Evolutionary conservation across 345 rosid genomes (phyloP).

Genomic region (Clausena lansium): DNA sequence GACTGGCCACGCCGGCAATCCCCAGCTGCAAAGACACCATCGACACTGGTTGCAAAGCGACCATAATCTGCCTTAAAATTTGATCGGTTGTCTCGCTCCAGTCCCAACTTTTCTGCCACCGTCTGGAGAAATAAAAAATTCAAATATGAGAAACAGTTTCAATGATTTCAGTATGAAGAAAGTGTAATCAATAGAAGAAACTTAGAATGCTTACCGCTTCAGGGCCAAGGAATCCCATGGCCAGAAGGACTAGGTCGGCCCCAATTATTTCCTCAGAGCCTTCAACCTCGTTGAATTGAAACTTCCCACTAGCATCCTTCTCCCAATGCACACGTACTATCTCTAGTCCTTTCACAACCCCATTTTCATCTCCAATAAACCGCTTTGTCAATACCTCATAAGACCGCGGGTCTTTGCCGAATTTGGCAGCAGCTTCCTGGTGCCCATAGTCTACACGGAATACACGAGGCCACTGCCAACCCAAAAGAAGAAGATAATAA

Average conservation of each 20-base stretch:
- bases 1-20: constrained; percentile 98
- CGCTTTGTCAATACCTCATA: constrained; percentile 91
- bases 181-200: not conserved
- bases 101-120: constrained; percentile 78
- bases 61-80: constrained; percentile 95
- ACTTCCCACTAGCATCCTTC: constrained; percentile 82
- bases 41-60: constrained; percentile 74
- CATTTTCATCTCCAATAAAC: constrained; percentile 82
- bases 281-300: constrained; percentile 82
- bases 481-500: not conserved
- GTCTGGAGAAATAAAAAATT: constrained; percentile 29
- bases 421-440: constrained; percentile 83
- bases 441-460: constrained; percentile 97
- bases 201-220: constrained; percentile 57
- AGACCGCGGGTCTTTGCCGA: constrained; percentile 90
- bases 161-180: not conserved
- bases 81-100: constrained; percentile 80
- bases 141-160: constrained; percentile 12
- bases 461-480: constrained; percentile 91
- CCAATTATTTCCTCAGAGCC: constrained; percentile 82
- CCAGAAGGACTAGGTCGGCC: constrained; percentile 86
- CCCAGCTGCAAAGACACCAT: constrained; percentile 95
- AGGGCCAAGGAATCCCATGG: constrained; percentile 99
- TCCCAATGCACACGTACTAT: constrained; percentile 74
- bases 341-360: constrained; percentile 82